These are phyloP conservation scores for Pueraria montana DNA, from an alignment of 306 rosid genomes.

Conservation along the genomic window DNA sequence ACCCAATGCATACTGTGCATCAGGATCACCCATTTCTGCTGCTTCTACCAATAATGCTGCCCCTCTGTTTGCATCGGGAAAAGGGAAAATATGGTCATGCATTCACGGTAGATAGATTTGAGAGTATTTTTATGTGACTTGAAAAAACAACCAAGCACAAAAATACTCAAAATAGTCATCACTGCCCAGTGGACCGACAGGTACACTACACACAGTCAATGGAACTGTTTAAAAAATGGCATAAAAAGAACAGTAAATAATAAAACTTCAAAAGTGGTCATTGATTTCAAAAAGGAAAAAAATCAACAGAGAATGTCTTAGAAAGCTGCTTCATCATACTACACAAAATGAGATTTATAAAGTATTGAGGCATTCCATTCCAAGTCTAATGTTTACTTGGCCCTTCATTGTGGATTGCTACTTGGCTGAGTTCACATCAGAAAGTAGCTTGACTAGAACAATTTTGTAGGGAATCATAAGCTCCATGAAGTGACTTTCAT, in stretches of 20 bases:
- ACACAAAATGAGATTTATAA: constrained; percentile 12
- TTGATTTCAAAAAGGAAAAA: not conserved
- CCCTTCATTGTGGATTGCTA: constrained; percentile 4
- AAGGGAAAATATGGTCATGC: constrained; percentile 17
- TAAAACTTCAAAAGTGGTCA: constrained; percentile 10
- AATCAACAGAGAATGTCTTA: not conserved
- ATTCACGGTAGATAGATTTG: not conserved
- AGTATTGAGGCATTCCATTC: constrained; percentile 9
- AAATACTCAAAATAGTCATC: constrained; percentile 4
- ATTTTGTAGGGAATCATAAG: not conserved
- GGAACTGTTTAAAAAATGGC: not conserved
- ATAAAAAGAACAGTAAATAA: not conserved
- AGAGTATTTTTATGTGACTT: constrained; percentile 6
- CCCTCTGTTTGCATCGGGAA: constrained; percentile 62
- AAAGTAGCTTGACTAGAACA: constrained; percentile 8
- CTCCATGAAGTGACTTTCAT: not conserved
- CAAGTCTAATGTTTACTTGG: not conserved
- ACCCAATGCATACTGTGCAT: constrained; percentile 91
- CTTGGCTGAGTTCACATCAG: constrained; percentile 10
- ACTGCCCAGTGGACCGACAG: not conserved
- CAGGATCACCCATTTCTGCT: constrained; percentile 91
- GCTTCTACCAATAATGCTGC: constrained; percentile 94
- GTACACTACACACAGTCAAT: not conserved
- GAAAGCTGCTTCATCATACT: constrained; percentile 16
- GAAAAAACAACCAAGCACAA: not conserved